Evolutionary conservation across 2,329 filamentous ascomycete genomes (phyloP).

Genomic region (Pleurostoma richardsiae): DNA sequence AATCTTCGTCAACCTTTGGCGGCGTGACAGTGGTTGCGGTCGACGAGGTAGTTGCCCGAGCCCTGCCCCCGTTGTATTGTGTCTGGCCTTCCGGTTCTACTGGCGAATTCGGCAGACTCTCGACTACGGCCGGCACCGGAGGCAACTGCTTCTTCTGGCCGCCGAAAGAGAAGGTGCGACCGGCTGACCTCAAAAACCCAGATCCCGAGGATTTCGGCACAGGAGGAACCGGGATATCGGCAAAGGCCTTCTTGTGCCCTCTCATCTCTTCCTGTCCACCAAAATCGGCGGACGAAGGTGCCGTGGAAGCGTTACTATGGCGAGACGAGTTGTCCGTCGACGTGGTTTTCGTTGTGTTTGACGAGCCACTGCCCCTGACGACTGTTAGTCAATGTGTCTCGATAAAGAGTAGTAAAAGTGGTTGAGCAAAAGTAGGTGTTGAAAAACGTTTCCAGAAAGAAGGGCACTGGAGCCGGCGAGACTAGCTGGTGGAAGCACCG

Average conservation of each 20-base stretch:
- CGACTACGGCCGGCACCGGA: conserved; percentile 28
- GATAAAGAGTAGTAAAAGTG: too few species aligned
- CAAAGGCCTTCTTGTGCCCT: conserved; percentile 29
- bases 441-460: too few species aligned
- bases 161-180: conserved; percentile 56
- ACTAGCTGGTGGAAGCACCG: too few species aligned
- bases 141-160: conserved; percentile 44
- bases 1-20: conserved; percentile 39
- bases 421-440: too few species aligned
- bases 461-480: too few species aligned
- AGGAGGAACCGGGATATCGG: conserved; percentile 32
- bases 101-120: conserved; percentile 28
- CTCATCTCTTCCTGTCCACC: conserved; percentile 34
- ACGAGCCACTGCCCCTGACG: conserved; percentile 52
- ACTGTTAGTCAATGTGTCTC: conserved; percentile 16
- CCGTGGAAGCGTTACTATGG: conserved; percentile 58
- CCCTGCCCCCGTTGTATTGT: conserved; percentile 22
- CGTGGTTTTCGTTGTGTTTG: conserved; percentile 55
- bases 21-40: conserved; percentile 49
- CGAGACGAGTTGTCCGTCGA: conserved; percentile 57
- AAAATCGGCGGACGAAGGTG: conserved; percentile 51
- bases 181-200: conserved; percentile 50
- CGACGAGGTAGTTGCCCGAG: conserved; percentile 48
- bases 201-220: conserved; percentile 42
- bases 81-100: conserved; percentile 20